Evolutionary conservation across 2,329 filamentous ascomycete species (phyloP).

Genomic region (Trichoderma atroviride): DNA sequence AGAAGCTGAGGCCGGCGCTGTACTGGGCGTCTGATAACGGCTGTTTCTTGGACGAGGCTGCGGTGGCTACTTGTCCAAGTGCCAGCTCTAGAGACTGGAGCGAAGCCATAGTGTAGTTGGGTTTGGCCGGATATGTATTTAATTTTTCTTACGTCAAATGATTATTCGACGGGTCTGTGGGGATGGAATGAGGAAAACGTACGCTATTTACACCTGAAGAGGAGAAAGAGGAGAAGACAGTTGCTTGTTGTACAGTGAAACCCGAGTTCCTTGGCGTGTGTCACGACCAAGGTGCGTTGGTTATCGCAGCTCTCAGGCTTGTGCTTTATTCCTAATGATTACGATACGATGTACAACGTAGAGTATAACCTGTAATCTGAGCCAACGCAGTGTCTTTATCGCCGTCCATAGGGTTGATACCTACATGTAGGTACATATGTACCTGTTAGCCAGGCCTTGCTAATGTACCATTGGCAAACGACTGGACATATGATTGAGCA

Average conservation of each 20-base stretch:
- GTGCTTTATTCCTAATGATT: not conserved
- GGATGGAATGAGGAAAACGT: not conserved
- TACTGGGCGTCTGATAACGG: slow-evolving; percentile 54
- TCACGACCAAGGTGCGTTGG: not conserved
- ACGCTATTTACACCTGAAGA: not conserved
- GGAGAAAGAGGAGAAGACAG: not conserved
- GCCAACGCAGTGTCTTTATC: not conserved
- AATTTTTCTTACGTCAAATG: not conserved
- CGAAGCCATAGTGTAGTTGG: slow-evolving; percentile 4
- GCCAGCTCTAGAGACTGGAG: slow-evolving; percentile 13
- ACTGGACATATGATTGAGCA: not conserved
- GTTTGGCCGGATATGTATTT: not conserved
- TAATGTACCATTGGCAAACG: not conserved
- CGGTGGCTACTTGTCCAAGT: slow-evolving; percentile 13
- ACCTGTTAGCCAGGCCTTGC: not conserved
- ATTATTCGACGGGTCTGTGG: not conserved
- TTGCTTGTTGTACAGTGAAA: not conserved
- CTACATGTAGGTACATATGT: too few species aligned
- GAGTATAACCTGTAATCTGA: not conserved
- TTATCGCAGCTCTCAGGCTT: not conserved
- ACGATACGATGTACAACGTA: not conserved
- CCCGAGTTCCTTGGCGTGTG: not conserved
- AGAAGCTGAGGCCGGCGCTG: slow-evolving; percentile 49
- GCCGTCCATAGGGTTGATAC: not conserved
- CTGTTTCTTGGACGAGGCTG: slow-evolving; percentile 34